These are phyloP conservation scores for Sisymbrium irio DNA, from an alignment of 345 rosid genomes.

Conservation along the genomic window DNA sequence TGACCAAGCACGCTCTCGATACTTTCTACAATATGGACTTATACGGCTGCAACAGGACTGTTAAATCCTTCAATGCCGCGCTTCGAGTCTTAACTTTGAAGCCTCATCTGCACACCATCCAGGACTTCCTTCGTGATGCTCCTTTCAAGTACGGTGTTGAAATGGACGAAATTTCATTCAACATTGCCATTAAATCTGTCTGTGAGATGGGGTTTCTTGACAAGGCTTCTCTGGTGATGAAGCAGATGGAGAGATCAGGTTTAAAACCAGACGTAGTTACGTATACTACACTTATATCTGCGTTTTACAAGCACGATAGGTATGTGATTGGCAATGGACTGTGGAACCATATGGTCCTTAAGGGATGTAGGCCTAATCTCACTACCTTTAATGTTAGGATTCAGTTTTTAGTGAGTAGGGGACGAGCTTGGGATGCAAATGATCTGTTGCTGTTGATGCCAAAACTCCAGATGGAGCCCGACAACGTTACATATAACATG, in stretches of 20 bases:
- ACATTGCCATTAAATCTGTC: constrained; percentile 55
- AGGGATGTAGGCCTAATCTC: constrained; percentile 70
- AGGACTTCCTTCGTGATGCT: constrained; percentile 43
- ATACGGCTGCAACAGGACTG: constrained; percentile 60
- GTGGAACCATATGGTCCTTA: constrained; percentile 80
- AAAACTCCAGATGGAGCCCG: constrained; percentile 53
- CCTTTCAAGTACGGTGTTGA: constrained; percentile 42
- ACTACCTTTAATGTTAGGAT: constrained; percentile 75
- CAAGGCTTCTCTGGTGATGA: constrained; percentile 50
- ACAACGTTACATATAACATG: constrained; percentile 68
- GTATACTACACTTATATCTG: constrained; percentile 67
- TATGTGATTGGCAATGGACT: constrained; percentile 62
- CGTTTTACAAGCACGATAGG: constrained; percentile 54
- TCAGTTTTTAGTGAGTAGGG: constrained; percentile 57
- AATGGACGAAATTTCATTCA: constrained; percentile 53
- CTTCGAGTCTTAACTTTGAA: constrained; percentile 54
- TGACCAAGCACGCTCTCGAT: constrained; percentile 61
- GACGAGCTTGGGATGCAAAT: constrained; percentile 74
- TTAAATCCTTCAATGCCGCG: constrained; percentile 74
- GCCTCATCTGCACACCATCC: constrained; percentile 48
- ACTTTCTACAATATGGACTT: constrained; percentile 63
- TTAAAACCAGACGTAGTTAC: constrained; percentile 69
- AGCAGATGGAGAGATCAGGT: constrained; percentile 57
- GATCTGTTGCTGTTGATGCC: constrained; percentile 59
- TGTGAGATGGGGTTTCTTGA: constrained; percentile 61